Evolutionary conservation across 2,329 filamentous ascomycete species (phyloP).

Genomic region (Venturiaceae sp.): DNA sequence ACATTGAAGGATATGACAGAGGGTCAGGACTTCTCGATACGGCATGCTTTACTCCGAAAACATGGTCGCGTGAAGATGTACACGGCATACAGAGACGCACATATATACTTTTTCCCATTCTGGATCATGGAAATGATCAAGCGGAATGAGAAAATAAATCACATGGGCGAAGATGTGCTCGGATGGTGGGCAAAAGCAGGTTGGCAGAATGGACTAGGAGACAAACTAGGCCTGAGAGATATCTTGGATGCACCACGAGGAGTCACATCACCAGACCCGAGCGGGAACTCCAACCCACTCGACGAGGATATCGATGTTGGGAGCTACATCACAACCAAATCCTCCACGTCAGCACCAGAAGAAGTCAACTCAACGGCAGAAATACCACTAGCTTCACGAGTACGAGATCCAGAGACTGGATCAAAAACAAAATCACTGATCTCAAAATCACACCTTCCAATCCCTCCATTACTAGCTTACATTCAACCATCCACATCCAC

Average conservation of each 20-base stretch:
- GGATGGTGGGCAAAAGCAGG: conserved; percentile 93
- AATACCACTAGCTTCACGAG: conserved; percentile 24
- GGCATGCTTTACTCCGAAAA: conserved; percentile 64
- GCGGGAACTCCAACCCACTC: not conserved
- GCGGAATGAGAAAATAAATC: conserved; percentile 73
- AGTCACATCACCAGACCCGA: conserved; percentile 24
- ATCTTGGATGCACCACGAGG: conserved; percentile 45
- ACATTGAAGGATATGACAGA: conserved; percentile 75
- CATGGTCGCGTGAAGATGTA: conserved; percentile 72
- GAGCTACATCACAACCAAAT: conserved; percentile 1
- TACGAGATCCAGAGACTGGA: conserved; percentile 15
- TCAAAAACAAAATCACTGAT: conserved; percentile 14
- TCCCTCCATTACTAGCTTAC: conserved; percentile 74
- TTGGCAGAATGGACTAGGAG: conserved; percentile 74
- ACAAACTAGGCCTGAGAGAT: conserved; percentile 64
- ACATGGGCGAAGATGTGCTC: conserved; percentile 80
- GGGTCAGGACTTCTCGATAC: conserved; percentile 56
- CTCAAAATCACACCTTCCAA: conserved; percentile 29
- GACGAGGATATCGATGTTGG: conserved; percentile 2
- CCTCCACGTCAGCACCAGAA: not conserved
- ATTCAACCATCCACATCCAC: conserved; percentile 56
- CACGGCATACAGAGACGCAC: conserved; percentile 78
- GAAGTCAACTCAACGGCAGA: not conserved
- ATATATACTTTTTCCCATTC: conserved; percentile 87
- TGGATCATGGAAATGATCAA: conserved; percentile 84